Base-by-base conservation (phyloP, 2,329 filamentous ascomycete species). In the Aureobasidium sp. region DNA sequence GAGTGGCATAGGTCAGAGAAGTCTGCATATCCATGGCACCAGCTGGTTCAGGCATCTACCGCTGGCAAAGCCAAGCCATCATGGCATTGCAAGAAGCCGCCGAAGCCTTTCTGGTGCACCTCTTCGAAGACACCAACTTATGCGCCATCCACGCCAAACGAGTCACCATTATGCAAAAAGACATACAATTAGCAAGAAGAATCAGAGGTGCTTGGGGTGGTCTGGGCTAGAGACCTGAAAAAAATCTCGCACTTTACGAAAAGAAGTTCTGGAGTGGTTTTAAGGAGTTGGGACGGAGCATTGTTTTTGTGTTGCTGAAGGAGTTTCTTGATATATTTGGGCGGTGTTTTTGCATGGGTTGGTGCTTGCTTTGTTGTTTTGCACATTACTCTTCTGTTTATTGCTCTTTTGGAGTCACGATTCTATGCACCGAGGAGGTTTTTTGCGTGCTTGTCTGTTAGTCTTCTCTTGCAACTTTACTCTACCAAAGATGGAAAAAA, bases 111-210 rank as follows among this genome's bases (percentile, higher is more conserved):
- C 82, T 97, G 68, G 89, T 97, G 63, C 92, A 96, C 72, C 80
- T 97, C n/a, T 97, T 97, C 72, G 92, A 97, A 80, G 93, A 97
- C 76, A 97, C 93, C 81, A 97, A 97, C 83, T 82, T 96, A 59
- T 97, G 93, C 81, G 93, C 94, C 74, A 96, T 97, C 78, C 94
- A 97, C 81, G 93, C 94, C 80, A 97, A 97, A 87, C 91, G 94
- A 82, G 94, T 97, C 74, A 97, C 93, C 74, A 97, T 97, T 79
- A 93, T 93, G 79, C 87, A 87, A 75, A 97, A 97, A 84, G 93
- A 97, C 72, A 97, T 97, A 75, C 93, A 97, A 81, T 86, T 97
- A 55, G 92, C 93, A 73, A 89, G 94, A 70, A 90, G 94, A 73
- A 90, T 99, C 74, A 90, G 94, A 73, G 94, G 94, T 69, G 92